Conservation (phyloP, 768 basidiomycete genomes). For the Tulasnella sp. region DNA sequence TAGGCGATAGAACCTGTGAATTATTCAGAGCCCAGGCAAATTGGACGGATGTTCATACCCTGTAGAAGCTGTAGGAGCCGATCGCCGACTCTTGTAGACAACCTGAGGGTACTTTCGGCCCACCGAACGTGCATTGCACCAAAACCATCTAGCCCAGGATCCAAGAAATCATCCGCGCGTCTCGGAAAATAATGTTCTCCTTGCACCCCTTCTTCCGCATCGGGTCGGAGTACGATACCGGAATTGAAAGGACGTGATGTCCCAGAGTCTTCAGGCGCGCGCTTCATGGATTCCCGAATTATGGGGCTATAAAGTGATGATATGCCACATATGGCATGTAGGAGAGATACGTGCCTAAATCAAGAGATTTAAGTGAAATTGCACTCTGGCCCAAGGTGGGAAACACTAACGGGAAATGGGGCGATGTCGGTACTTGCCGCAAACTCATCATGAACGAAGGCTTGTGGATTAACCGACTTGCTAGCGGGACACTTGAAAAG, state of each 20-base stretch:
- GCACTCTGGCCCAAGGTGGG: too few relatives aligned
- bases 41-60: not conserved
- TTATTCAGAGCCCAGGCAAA: too few relatives aligned
- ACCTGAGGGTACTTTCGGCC: not conserved
- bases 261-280: not conserved
- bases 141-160: not conserved
- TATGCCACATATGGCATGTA: constrained; percentile 28
- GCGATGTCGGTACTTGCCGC: constrained; percentile 12
- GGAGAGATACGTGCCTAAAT: constrained; percentile 11
- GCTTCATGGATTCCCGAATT: not conserved
- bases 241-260: not conserved
- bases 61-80: constrained; percentile 8
- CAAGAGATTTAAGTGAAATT: not conserved
- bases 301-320: constrained; percentile 26
- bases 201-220: not conserved
- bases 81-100: not conserved
- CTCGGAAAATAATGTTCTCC: not conserved
- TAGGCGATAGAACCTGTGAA: not conserved
- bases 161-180: not conserved
- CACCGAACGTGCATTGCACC: not conserved
- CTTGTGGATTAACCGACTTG: constrained; percentile 22
- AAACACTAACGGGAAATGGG: constrained; percentile 14
- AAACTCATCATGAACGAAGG: constrained; percentile 25
- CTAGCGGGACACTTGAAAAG: constrained; percentile 21
- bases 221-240: not conserved